Percentiles rank a stretch among this genome's conserved stretches.
phyloP scores from a whole-genome alignment of 495 filamentous ascomycete genomes.

The Xylaria curta region DNA sequence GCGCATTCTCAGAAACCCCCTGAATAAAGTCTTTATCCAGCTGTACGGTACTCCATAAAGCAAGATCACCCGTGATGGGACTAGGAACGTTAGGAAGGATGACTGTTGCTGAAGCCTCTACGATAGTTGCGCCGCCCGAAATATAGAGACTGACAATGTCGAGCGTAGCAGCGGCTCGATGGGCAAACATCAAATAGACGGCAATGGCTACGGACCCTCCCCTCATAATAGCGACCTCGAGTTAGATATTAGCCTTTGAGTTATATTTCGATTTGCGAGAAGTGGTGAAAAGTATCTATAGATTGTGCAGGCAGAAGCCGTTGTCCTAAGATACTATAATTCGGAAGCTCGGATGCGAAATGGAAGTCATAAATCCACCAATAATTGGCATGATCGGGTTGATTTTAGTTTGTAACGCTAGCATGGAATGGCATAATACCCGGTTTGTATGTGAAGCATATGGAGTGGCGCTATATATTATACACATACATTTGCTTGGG shows the following conservation, averaged over 20 bases:
- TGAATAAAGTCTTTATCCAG: conserved; percentile 26
- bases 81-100: conserved; percentile 14
- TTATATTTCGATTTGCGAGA: neutral
- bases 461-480: neutral
- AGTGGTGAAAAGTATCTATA: neutral
- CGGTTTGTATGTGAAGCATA: neutral
- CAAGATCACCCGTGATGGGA: conserved; percentile 21
- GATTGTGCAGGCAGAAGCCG: neutral
- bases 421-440: neutral
- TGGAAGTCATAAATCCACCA: conserved; percentile 14
- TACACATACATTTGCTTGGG: neutral
- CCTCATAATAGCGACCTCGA: neutral
- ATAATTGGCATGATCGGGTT: neutral
- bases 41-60: conserved; percentile 21
- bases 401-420: neutral
- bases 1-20: conserved; percentile 23
- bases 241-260: neutral
- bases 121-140: conserved; percentile 13
- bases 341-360: neutral
- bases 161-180: neutral
- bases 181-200: neutral
- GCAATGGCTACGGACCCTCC: neutral
- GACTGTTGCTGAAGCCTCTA: conserved; percentile 22
- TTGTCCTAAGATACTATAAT: neutral
- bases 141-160: conserved; percentile 21